A percentile compares a stretch with the other conserved stretches of the same genome.
phyloP scores from a whole-genome alignment of 495 filamentous ascomycete genomes.

The Rhypophila decipiens region DNA sequence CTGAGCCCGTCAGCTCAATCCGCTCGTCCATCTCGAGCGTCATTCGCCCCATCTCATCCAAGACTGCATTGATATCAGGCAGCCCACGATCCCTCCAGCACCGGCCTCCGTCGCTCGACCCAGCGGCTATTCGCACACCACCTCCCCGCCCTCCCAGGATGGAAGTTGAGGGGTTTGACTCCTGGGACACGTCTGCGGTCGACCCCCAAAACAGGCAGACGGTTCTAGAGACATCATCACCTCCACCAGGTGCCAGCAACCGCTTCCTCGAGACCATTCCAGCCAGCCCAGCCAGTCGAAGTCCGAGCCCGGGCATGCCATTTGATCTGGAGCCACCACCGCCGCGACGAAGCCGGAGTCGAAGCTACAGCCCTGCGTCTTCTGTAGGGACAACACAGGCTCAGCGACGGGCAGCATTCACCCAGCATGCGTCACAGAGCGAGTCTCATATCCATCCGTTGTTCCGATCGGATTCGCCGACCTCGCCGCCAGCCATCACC shows the following conservation, averaged over 20 bases:
- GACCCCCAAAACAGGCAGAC: slow-evolving; percentile 52
- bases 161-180: slow-evolving; percentile 56
- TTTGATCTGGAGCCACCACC: slow-evolving; percentile 38
- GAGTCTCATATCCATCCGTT: slow-evolving; percentile 82
- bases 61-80: slow-evolving; percentile 34
- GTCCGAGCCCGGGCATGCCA: slow-evolving; percentile 41
- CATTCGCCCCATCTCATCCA: slow-evolving; percentile 45
- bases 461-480: slow-evolving; percentile 69
- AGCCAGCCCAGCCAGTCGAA: slow-evolving; percentile 48
- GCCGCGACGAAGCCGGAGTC: slow-evolving; percentile 29
- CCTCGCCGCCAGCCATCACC: slow-evolving; percentile 59
- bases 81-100: slow-evolving; percentile 21
- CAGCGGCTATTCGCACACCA: slow-evolving; percentile 23
- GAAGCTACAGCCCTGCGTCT: slow-evolving; percentile 39
- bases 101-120: slow-evolving; percentile 32
- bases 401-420: slow-evolving; percentile 27
- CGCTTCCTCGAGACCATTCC: slow-evolving; percentile 56
- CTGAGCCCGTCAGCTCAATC: slow-evolving; percentile 48
- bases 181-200: slow-evolving; percentile 61
- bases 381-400: slow-evolving; percentile 16
- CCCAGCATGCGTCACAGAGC: slow-evolving; percentile 33
- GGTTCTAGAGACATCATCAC: slow-evolving; percentile 40
- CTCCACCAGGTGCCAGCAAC: slow-evolving; percentile 20
- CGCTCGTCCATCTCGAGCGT: slow-evolving; percentile 47
- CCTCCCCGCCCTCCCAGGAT: slow-evolving; percentile 6